Percentiles rank a stretch among this genome's conserved stretches.
phyloP scores from a whole-genome alignment of 2,329 filamentous ascomycete species.

The Ophiocordyceps polyrhachis-furcata region DNA sequence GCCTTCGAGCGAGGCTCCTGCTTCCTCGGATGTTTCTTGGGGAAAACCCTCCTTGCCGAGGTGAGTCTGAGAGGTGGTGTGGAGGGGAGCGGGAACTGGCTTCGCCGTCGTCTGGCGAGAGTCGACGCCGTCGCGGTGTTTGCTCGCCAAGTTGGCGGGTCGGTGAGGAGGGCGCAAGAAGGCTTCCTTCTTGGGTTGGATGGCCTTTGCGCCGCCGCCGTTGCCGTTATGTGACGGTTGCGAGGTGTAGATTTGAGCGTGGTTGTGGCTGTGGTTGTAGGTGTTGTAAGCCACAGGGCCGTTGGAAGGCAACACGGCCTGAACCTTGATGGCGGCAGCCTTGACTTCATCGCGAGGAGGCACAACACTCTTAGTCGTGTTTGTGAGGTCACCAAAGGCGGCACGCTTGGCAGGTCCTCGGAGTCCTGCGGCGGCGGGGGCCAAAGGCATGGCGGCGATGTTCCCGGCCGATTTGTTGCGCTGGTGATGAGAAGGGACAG shows the following conservation, averaged over 20 bases:
- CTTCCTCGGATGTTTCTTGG: background rate
- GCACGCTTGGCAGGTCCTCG: conserved; percentile 47
- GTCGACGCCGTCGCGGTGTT: conserved; percentile 8
- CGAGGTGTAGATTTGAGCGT: background rate
- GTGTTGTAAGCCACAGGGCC: background rate
- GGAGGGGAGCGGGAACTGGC: conserved; percentile 2
- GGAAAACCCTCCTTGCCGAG: conserved; percentile 5
- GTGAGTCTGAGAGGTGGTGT: conserved; percentile 3
- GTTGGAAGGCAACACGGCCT: conserved; percentile 8
- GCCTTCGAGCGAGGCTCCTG: conserved; percentile 5
- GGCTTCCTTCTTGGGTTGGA: conserved; percentile 12
- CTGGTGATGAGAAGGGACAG: conserved; percentile 43
- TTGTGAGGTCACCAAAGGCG: conserved; percentile 70
- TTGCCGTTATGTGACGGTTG: background rate
- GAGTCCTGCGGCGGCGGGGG: conserved; percentile 10
- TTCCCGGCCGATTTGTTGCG: conserved; percentile 63
- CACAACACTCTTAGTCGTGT: conserved; percentile 28
- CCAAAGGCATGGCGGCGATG: conserved; percentile 19
- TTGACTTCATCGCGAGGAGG: conserved; percentile 16
- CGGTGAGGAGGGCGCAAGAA: conserved; percentile 20
- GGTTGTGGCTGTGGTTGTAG: background rate
- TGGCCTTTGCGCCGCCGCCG: conserved; percentile 1
- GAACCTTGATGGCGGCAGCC: conserved; percentile 11
- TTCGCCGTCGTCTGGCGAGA: conserved; percentile 9
- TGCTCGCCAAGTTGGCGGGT: conserved; percentile 6